Conservation (phyloP, 2,329 filamentous ascomycete species). For the Ascosphaera apis region DNA sequence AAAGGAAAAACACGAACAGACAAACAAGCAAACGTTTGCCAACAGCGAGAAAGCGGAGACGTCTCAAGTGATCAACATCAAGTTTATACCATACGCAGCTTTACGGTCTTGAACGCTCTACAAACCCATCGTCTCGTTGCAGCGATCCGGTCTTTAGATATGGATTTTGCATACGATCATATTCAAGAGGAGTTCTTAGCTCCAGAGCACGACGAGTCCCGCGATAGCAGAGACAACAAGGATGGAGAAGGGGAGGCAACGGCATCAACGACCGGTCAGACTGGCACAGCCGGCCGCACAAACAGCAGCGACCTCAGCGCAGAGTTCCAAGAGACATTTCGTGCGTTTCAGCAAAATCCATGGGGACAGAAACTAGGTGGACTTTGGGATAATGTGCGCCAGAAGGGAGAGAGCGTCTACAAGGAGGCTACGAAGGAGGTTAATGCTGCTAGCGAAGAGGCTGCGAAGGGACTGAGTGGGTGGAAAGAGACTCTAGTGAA, state of each 20-base stretch:
- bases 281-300: constrained; percentile 9
- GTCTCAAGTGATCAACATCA: too few relatives aligned
- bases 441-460: constrained; percentile 54
- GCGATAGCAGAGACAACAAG: constrained; percentile 1
- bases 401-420: constrained; percentile 79
- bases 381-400: constrained; percentile 75
- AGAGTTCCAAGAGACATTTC: constrained; percentile 88
- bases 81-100: too few relatives aligned
- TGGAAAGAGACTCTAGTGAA: constrained; percentile 44
- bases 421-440: constrained; percentile 68
- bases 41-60: too few relatives aligned
- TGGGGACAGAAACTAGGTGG: constrained; percentile 81
- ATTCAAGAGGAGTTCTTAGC: constrained; percentile 60
- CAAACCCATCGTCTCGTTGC: too few relatives aligned
- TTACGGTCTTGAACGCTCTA: too few relatives aligned
- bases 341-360: constrained; percentile 69
- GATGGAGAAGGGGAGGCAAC: neutral
- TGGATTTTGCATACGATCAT: constrained; percentile 97
- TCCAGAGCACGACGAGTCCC: constrained; percentile 5
- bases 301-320: constrained; percentile 42
- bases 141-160: too few relatives aligned
- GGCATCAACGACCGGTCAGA: neutral
- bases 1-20: too few relatives aligned
- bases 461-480: constrained; percentile 54
- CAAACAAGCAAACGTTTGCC: too few relatives aligned